Conservation (phyloP, 1,139 yeast genomes). For the Geotrichum carabidarum region DNA sequence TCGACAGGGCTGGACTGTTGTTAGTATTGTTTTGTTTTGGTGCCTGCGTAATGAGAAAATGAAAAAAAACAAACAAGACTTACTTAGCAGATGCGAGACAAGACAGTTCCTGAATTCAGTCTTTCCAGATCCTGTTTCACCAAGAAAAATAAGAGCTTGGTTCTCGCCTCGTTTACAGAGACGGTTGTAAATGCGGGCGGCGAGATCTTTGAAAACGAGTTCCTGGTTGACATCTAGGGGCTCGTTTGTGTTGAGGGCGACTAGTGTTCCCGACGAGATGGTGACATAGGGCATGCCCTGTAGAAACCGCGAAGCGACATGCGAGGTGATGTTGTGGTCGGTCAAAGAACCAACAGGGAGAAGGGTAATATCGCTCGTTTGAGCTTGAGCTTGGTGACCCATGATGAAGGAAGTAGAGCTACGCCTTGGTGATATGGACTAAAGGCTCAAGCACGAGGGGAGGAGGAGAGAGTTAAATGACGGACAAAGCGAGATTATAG, state of each 20-base stretch:
- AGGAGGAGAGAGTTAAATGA: background rate
- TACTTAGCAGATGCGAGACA: constrained; percentile 34
- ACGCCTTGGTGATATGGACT: background rate
- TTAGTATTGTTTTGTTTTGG: background rate
- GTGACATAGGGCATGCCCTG: constrained; percentile 41
- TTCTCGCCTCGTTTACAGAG: constrained; percentile 39
- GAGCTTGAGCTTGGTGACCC: constrained; percentile 19
- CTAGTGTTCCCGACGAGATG: constrained; percentile 38
- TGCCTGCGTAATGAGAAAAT: background rate
- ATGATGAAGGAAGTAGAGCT: background rate
- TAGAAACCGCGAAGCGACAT: constrained; percentile 42
- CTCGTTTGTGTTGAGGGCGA: constrained; percentile 40
- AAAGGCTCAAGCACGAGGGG: background rate
- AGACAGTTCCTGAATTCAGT: constrained; percentile 38
- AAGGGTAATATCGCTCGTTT: constrained; percentile 39
- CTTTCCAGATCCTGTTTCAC: constrained; percentile 42
- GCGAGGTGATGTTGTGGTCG: constrained; percentile 42
- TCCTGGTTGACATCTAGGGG: constrained; percentile 40
- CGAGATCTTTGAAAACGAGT: constrained; percentile 39
- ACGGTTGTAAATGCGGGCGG: constrained; percentile 40
- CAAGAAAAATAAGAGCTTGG: constrained; percentile 40
- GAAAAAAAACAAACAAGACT: constrained; percentile 16
- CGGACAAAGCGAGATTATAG: background rate
- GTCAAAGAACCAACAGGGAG: constrained; percentile 38
- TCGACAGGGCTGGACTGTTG: constrained; percentile 34